Evolutionary conservation across 495 filamentous ascomycete genomes (phyloP).

Genomic region (Neurospora terricola): DNA sequence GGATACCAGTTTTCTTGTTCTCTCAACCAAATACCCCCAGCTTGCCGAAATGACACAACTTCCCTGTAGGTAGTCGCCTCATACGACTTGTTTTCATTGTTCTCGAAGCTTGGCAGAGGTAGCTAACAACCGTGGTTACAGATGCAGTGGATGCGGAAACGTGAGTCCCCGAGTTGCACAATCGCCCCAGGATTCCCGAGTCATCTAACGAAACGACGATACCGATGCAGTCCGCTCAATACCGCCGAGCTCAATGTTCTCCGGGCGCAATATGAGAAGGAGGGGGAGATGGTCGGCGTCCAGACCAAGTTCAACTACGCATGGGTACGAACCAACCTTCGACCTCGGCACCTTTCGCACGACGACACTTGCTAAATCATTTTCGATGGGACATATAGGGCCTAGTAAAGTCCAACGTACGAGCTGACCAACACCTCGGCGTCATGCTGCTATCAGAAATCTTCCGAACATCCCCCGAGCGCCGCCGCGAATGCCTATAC

Average conservation of each 20-base stretch:
- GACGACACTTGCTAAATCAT: too few relatives aligned
- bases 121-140: constrained; percentile 29
- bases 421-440: constrained; percentile 86
- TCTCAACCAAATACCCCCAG: background rate
- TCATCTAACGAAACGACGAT: background rate
- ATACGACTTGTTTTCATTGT: background rate
- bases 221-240: constrained; percentile 62
- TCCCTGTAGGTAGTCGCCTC: constrained; percentile 51
- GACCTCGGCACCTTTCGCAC: too few relatives aligned
- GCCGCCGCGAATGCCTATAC: constrained; percentile 93
- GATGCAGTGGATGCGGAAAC: constrained; percentile 97
- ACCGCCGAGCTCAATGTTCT: constrained; percentile 84
- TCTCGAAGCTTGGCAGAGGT: background rate
- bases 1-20: background rate
- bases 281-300: constrained; percentile 89
- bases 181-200: constrained; percentile 2
- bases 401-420: constrained; percentile 79
- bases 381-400: constrained; percentile 35
- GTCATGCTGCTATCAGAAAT: constrained; percentile 93
- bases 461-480: constrained; percentile 83
- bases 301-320: constrained; percentile 99
- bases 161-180: constrained; percentile 34
- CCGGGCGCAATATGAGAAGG: constrained; percentile 87
- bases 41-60: constrained; percentile 50
- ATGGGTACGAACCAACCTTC: constrained; percentile 39